Conservation (phyloP, 352 stramenopile genomes). For the Globisporangium acanthophoron region DNA sequence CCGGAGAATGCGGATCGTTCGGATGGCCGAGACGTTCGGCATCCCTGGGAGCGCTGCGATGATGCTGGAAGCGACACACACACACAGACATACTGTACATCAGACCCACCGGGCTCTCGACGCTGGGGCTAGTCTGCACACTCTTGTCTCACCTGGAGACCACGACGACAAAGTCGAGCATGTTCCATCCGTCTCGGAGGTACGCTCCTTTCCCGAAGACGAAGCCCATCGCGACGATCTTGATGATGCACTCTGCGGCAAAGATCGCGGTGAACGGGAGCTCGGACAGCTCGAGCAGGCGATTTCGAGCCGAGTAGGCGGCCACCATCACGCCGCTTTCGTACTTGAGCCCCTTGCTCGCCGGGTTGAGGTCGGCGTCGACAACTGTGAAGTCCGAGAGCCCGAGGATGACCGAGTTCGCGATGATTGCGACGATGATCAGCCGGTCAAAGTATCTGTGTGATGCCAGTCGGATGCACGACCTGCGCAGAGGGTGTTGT, state of each 20-base stretch:
- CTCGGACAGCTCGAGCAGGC: constrained; percentile 67
- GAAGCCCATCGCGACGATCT: constrained; percentile 88
- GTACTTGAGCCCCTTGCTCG: constrained; percentile 37
- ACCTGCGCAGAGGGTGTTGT: constrained; percentile 37
- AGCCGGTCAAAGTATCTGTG: constrained; percentile 78
- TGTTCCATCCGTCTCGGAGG: constrained; percentile 85
- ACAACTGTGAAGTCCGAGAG: constrained; percentile 81
- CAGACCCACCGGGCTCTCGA: background rate
- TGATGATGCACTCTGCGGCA: constrained; percentile 83
- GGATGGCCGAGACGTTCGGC: constrained; percentile 75
- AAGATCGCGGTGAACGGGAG: constrained; percentile 87
- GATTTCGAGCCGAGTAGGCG: constrained; percentile 44
- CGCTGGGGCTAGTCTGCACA: too few species aligned
- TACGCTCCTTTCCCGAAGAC: constrained; percentile 59
- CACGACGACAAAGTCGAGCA: constrained; percentile 92
- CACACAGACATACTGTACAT: background rate
- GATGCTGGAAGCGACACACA: constrained; percentile 22
- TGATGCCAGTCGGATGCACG: constrained; percentile 41
- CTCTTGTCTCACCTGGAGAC: constrained; percentile 51
- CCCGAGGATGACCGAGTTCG: constrained; percentile 85
- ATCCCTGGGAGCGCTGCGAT: constrained; percentile 50
- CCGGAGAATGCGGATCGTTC: constrained; percentile 85
- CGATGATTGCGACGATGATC: constrained; percentile 82
- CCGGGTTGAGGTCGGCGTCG: constrained; percentile 52
- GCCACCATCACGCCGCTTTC: constrained; percentile 28